phyloP scores from a whole-genome alignment of 2,329 filamentous ascomycete genomes.

The Trichoderma hamatum region DNA sequence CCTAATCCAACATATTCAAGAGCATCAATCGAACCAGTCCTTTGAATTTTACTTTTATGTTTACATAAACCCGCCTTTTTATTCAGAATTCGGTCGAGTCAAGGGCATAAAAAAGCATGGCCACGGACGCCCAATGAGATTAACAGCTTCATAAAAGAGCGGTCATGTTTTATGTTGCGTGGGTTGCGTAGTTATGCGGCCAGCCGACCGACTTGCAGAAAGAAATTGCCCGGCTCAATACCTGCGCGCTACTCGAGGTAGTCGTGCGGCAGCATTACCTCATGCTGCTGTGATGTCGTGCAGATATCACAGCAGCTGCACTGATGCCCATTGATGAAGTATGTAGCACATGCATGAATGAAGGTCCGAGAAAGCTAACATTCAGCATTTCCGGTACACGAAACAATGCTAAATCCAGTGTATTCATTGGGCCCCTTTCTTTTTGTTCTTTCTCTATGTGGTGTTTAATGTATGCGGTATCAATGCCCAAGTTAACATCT shows the following conservation, averaged over 20 bases:
- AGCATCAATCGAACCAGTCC: background rate
- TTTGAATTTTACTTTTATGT: background rate
- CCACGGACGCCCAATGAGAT: background rate
- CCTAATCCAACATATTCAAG: background rate
- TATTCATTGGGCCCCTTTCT: background rate
- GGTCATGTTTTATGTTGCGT: background rate
- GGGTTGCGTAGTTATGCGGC: slow-evolving; percentile 2
- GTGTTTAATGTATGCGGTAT: background rate
- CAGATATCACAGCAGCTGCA: slow-evolving; percentile 16
- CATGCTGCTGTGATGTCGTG: slow-evolving; percentile 14
- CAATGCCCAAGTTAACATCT: background rate
- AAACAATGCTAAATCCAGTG: background rate
- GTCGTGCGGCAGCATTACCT: background rate
- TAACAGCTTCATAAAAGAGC: background rate
- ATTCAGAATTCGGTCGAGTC: background rate
- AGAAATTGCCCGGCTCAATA: background rate
- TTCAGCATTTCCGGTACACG: background rate
- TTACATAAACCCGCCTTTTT: background rate
- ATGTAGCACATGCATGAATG: background rate
- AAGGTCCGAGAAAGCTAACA: background rate
- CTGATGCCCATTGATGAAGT: slow-evolving; percentile 20
- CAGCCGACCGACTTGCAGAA: background rate
- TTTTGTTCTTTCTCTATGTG: background rate
- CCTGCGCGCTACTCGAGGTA: background rate
- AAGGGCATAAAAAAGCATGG: background rate